Conservation (phyloP, 257 asterid species). For the Leonotis leonurus region DNA sequence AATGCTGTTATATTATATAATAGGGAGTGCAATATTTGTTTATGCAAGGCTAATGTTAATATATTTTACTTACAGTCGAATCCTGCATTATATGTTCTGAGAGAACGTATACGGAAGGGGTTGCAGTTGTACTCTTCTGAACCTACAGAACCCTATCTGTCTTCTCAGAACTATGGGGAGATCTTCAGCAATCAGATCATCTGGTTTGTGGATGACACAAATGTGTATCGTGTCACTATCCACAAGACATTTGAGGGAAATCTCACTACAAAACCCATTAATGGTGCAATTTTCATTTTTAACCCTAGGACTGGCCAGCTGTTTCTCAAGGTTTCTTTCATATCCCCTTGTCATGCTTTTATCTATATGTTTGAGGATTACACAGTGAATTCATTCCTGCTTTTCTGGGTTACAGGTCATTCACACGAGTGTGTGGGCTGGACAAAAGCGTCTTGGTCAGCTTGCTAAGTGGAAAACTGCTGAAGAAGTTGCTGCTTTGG, state of each 20-base stretch:
- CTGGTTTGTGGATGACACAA: conserved; percentile 98
- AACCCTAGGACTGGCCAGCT: conserved; percentile 97
- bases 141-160: conserved; percentile 95
- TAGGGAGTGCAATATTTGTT: background rate
- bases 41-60: background rate
- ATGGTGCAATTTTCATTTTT: conserved; percentile 95
- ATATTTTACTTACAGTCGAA: conserved; percentile 58
- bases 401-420: conserved; percentile 52
- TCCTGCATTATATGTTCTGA: conserved; percentile 87
- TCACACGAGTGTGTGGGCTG: conserved; percentile 99
- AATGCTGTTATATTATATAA: background rate
- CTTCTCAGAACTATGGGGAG: conserved; percentile 99
- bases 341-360: background rate
- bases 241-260: conserved; percentile 99
- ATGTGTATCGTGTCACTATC: conserved; percentile 93
- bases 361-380: background rate
- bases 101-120: conserved; percentile 96
- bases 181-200: conserved; percentile 96
- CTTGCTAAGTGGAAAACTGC: conserved; percentile 99
- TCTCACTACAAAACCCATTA: conserved; percentile 92
- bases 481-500: conserved; percentile 98
- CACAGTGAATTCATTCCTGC: background rate
- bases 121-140: conserved; percentile 95
- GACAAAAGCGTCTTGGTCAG: conserved; percentile 98
- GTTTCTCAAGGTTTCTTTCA: conserved; percentile 66